Conservation (phyloP, 345 rosid species). For the Pelargonium nanum region DNA sequence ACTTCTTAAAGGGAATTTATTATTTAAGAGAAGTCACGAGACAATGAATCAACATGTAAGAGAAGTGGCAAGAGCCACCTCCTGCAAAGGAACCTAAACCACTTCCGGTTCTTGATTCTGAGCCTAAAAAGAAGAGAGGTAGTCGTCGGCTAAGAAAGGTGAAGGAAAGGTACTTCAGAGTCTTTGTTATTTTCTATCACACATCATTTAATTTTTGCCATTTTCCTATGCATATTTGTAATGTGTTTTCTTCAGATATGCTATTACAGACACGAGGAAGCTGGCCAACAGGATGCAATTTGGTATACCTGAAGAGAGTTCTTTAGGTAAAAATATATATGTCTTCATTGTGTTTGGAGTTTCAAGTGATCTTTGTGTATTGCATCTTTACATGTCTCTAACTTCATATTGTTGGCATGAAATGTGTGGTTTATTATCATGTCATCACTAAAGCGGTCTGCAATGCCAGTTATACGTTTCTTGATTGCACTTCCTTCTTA, state of each 20-base stretch:
- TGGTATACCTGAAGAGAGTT: constrained; percentile 94
- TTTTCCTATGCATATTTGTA: not conserved
- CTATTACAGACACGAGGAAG: constrained; percentile 93
- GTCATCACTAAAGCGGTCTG: not conserved
- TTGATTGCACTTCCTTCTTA: not conserved
- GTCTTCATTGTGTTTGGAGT: constrained; percentile 1
- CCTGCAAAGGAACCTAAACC: constrained; percentile 96
- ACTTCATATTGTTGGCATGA: not conserved
- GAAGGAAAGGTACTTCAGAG: constrained; percentile 66
- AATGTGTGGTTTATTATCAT: not conserved
- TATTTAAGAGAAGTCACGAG: too few relatives aligned
- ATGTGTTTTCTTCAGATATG: constrained; percentile 43
- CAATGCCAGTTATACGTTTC: not conserved
- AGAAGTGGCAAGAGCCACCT: constrained; percentile 99
- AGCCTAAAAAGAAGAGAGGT: constrained; percentile 94
- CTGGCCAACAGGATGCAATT: constrained; percentile 96
- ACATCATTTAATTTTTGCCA: constrained; percentile 1
- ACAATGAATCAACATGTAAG: too few relatives aligned
- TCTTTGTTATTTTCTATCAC: not conserved
- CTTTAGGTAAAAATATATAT: constrained; percentile 51
- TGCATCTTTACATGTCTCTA: not conserved
- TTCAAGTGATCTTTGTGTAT: not conserved
- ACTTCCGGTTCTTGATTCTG: constrained; percentile 98
- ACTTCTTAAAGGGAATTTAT: too few relatives aligned
- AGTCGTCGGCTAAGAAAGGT: constrained; percentile 90